Evolutionary conservation across 257 asterid genomes (phyloP), one percentile per base, ranked within the genome.

Genomic region (Salvia miltiorrhiza): DNA sequence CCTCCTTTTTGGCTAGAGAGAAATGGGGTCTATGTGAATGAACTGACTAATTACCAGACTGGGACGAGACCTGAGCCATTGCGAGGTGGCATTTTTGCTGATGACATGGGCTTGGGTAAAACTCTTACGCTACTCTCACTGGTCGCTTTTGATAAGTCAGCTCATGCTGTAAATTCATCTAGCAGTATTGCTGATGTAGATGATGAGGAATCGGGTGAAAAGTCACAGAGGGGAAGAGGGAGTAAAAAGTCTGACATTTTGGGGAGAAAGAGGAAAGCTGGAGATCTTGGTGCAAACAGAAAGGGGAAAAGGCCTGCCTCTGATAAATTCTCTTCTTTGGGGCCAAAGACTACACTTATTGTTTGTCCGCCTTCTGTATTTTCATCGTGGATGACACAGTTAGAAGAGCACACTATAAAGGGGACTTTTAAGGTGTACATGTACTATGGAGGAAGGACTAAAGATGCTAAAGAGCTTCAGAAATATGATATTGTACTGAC

Each of bases 71-170:
- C 97, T 0, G 92, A 86, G 77, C 96, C 96, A 20, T 58, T 89
- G 32, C 81, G 82, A 70, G 97, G 97, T 35, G 95, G 96, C 44
- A 87, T 92, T 67, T 89, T 89, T 45, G 96, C 97, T 10, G 97
- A 92, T 74, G 96, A 89, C 56, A 92, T 92, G 97, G 97, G 97
- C 40, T 77, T 89, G 75, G 97, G 96, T 1, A 92, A 92, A 76
- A 89, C 96, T 14, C 95, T 92, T 21, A 83, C 98, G 0, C 70
- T 92, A 32, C 93, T 92, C 49, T 92, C 98, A 9, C 61, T 92
- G 78, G 80, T 92, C 63, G 94, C 95, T 39, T 78, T 82, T 45
- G 98, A 92, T 74, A 92, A 84, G 78, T 65, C 70, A 28, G 48
- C 52, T 49, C 65, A 28, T 41, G 45, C 55, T 59, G 49, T 39